phyloP scores from a whole-genome alignment of 805 yeast species.

The Saccharomycopsis vini region DNA sequence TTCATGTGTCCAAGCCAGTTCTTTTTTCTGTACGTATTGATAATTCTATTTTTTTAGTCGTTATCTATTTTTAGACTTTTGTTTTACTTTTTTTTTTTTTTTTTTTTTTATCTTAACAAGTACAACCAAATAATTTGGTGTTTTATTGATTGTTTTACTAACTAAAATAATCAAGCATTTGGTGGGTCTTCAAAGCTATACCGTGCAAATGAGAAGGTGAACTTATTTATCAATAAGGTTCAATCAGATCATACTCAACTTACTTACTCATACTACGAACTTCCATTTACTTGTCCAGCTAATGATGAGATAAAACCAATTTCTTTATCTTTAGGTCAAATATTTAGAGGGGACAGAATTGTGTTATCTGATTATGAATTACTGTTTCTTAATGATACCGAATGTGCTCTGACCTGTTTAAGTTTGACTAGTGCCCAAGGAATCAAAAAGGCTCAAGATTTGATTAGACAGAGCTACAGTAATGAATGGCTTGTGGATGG shows the following conservation, averaged over 20 bases:
- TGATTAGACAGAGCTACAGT: constrained; percentile 62
- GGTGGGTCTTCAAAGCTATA: no score
- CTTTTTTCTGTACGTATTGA: no score
- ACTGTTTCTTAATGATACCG: constrained; percentile 51
- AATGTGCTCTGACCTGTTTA: constrained; percentile 63
- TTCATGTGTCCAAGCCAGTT: no score
- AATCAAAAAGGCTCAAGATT: constrained; percentile 45
- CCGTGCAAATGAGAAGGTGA: constrained; percentile 37
- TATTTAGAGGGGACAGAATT: constrained; percentile 71
- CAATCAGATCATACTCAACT: constrained; percentile 71
- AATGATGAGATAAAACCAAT: constrained; percentile 44
- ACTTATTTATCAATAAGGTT: constrained; percentile 64
- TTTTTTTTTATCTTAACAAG: no score
- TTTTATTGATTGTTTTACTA: no score
- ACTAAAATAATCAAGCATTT: no score
- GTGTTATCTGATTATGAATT: constrained; percentile 69
- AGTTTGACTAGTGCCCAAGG: constrained; percentile 45
- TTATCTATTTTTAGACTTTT: no score
- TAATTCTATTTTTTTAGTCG: no score
- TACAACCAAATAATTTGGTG: no score
- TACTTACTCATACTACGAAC: constrained; percentile 67
- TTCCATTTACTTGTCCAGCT: constrained; percentile 77
- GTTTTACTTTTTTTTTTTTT: no score
- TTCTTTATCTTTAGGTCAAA: constrained; percentile 65
- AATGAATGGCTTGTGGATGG: constrained; percentile 81